phyloP scores from a whole-genome alignment of 257 asterid species.

The Anisodus acutangulus region DNA sequence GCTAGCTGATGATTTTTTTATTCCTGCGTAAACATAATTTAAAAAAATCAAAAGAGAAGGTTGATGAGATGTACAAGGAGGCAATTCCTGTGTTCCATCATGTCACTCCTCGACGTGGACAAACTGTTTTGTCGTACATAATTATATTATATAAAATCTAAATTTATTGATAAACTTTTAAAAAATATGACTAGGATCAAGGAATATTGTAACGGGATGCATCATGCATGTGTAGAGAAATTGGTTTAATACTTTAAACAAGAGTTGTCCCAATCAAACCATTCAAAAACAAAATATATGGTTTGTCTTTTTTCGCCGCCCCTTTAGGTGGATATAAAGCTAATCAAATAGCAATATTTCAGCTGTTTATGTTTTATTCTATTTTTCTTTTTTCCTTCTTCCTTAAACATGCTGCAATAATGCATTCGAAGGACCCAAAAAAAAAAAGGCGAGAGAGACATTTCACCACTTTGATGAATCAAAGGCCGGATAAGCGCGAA shows the following conservation, averaged over 20 bases:
- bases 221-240: conserved; percentile 23
- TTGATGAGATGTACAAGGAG: background rate
- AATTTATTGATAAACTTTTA: background rate
- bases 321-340: conserved; percentile 16
- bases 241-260: background rate
- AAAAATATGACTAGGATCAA: conserved; percentile 21
- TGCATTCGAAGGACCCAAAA: background rate
- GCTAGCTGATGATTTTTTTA: background rate
- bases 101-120: conserved; percentile 28
- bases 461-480: conserved; percentile 20
- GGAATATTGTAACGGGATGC: background rate
- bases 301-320: conserved; percentile 8
- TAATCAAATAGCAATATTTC: conserved; percentile 21
- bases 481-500: background rate
- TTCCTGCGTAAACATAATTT: background rate
- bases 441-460: background rate
- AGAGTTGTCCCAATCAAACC: background rate
- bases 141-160: background rate
- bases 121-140: background rate
- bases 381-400: background rate
- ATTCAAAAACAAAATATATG: background rate
- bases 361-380: background rate
- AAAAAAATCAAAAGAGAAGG: background rate
- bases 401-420: conserved; percentile 11
- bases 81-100: conserved; percentile 25